phyloP scores from a whole-genome alignment of 192 early-diverging fungal species.

The Coemansia sp. region DNA sequence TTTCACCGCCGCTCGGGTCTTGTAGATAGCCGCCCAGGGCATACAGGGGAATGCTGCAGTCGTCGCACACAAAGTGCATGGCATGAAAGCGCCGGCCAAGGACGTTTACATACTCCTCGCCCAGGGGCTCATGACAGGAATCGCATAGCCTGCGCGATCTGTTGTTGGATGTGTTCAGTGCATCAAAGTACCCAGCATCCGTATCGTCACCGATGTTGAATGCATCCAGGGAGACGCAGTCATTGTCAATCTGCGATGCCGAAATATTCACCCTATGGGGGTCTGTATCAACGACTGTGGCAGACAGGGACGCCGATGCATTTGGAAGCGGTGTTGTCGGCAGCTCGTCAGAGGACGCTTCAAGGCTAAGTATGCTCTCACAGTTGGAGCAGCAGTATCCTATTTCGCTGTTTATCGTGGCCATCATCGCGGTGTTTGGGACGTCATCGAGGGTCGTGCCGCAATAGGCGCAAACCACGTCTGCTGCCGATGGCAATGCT shows the following conservation, averaged over 20 bases:
- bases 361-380: constrained; percentile 36
- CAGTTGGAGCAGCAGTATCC: constrained; percentile 56
- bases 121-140: constrained; percentile 30
- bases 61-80: constrained; percentile 53
- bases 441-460: constrained; percentile 37
- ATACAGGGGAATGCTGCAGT: constrained; percentile 57
- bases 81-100: constrained; percentile 52
- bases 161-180: neutral
- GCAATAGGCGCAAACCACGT: constrained; percentile 45
- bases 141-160: constrained; percentile 23
- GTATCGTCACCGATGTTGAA: constrained; percentile 17
- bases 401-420: constrained; percentile 45
- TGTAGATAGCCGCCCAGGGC: constrained; percentile 56
- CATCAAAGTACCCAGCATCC: constrained; percentile 17
- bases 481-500: neutral
- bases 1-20: constrained; percentile 33
- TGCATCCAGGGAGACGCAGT: neutral
- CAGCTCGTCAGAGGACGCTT: constrained; percentile 2
- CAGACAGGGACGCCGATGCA: neutral
- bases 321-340: neutral
- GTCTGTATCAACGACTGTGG: neutral
- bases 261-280: neutral
- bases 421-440: constrained; percentile 26
- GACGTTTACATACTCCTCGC: constrained; percentile 55
- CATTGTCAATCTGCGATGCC: constrained; percentile 11